Conservation (phyloP, 208 protist genomes). For the Porcisia deanei region DNA sequence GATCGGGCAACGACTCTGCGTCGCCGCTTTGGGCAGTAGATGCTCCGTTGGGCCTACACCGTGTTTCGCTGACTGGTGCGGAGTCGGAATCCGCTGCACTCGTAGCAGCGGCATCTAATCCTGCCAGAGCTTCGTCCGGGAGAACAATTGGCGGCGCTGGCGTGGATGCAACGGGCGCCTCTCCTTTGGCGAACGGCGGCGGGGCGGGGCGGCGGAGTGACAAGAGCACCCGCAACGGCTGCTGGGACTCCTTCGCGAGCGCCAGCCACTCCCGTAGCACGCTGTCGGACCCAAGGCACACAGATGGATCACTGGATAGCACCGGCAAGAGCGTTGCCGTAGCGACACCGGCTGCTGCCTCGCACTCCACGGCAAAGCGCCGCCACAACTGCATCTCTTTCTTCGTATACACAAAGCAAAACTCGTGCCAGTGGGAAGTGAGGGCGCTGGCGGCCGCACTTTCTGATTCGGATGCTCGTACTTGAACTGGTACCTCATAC, state of each 20-base stretch:
- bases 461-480: neutral
- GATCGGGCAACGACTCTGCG: neutral
- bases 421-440: neutral
- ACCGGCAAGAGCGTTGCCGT: conserved; percentile 17
- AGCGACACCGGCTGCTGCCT: neutral
- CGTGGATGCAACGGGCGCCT: conserved; percentile 1
- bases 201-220: neutral
- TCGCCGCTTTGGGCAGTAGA: neutral
- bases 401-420: conserved; percentile 41
- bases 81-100: neutral
- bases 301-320: conserved; percentile 28
- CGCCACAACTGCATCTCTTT: conserved; percentile 26
- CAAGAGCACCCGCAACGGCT: conserved; percentile 29
- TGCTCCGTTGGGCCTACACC: neutral
- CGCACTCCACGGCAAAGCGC: conserved; percentile 31
- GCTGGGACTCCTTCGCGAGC: conserved; percentile 41
- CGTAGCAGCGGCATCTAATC: neutral
- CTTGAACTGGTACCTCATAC: conserved; percentile 23
- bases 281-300: conserved; percentile 27
- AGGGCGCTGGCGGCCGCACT: neutral
- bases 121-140: neutral
- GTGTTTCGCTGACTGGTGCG: neutral
- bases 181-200: conserved; percentile 11
- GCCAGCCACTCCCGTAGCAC: conserved; percentile 50
- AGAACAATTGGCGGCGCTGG: neutral